Percentiles rank a stretch among this genome's conserved stretches.
Evolutionary conservation across 2,329 filamentous ascomycete species (phyloP).

Genomic region (Phaeomoniella chlamydospora): DNA sequence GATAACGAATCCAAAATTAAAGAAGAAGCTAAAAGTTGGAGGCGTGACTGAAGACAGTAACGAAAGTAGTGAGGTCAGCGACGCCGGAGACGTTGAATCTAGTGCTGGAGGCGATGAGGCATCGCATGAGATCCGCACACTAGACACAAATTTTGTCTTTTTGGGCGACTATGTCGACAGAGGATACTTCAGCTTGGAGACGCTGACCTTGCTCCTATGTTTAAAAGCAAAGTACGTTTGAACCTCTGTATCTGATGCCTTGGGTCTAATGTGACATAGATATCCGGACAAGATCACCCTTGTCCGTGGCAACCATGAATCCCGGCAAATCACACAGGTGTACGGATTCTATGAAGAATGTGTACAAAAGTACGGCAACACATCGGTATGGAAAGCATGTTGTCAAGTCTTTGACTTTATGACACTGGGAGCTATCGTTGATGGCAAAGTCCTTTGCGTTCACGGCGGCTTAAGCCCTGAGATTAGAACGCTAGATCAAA

Average conservation of each 20-base stretch:
- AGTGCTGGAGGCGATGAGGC: slow-evolving; percentile 26
- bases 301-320: slow-evolving; percentile 62
- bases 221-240: slow-evolving; percentile 31
- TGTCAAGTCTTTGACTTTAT: slow-evolving; percentile 69
- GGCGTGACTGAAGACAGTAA: slow-evolving; percentile 10
- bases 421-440: slow-evolving; percentile 57
- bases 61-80: slow-evolving; percentile 15
- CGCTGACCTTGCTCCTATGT: slow-evolving; percentile 47
- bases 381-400: slow-evolving; percentile 66
- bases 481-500: slow-evolving; percentile 61
- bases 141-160: slow-evolving; percentile 58
- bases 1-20: slow-evolving; percentile 76
- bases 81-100: slow-evolving; percentile 31
- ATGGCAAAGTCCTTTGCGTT: slow-evolving; percentile 59
- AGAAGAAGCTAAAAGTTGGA: slow-evolving; percentile 60
- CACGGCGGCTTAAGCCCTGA: slow-evolving; percentile 59
- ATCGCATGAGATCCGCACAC: slow-evolving; percentile 27
- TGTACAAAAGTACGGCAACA: slow-evolving; percentile 62
- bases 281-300: slow-evolving; percentile 60
- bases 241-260: slow-evolving; percentile 2
- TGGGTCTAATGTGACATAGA: slow-evolving; percentile 22
- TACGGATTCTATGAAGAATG: slow-evolving; percentile 72
- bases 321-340: slow-evolving; percentile 62
- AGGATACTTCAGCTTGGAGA: slow-evolving; percentile 61
- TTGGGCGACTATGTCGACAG: slow-evolving; percentile 61